phyloP scores from a whole-genome alignment of 805 yeast species.

The Sugiyamaella americana region DNA sequence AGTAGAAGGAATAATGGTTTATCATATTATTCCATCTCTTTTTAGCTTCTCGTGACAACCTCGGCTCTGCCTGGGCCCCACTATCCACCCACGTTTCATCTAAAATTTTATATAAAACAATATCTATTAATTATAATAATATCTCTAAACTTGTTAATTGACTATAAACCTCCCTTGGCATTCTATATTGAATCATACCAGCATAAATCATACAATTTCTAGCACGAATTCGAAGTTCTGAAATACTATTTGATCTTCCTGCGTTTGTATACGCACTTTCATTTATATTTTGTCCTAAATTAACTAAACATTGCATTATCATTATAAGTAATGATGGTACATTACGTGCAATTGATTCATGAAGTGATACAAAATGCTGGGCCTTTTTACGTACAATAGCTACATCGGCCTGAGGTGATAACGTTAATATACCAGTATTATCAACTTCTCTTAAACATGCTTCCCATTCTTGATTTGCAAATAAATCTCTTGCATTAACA shows the following conservation, averaged over 20 bases:
- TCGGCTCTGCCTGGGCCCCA: too few species aligned
- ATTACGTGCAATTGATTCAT: conserved; percentile 69
- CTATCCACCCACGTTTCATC: neutral
- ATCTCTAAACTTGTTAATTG: conserved; percentile 57
- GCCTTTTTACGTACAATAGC: conserved; percentile 59
- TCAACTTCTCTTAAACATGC: conserved; percentile 50
- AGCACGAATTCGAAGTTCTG: conserved; percentile 55
- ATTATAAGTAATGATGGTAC: conserved; percentile 75
- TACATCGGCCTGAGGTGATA: conserved; percentile 39
- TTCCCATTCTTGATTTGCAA: conserved; percentile 53
- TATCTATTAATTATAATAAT: conserved; percentile 7
- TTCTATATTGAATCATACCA: conserved; percentile 34
- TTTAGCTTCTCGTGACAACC: neutral
- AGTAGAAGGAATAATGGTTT: too few species aligned
- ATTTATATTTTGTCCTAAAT: conserved; percentile 38
- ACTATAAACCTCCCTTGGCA: conserved; percentile 59
- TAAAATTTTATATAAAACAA: too few species aligned
- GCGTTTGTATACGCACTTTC: conserved; percentile 38
- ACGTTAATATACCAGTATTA: conserved; percentile 61
- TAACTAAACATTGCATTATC: conserved; percentile 71
- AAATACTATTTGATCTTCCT: conserved; percentile 48
- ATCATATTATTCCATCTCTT: neutral
- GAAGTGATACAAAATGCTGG: conserved; percentile 56
- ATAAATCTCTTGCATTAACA: conserved; percentile 59
- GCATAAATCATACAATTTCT: conserved; percentile 91